Base-by-base conservation (phyloP, 768 basidiomycete genomes). In the Mycena albidolilacea region DNA sequence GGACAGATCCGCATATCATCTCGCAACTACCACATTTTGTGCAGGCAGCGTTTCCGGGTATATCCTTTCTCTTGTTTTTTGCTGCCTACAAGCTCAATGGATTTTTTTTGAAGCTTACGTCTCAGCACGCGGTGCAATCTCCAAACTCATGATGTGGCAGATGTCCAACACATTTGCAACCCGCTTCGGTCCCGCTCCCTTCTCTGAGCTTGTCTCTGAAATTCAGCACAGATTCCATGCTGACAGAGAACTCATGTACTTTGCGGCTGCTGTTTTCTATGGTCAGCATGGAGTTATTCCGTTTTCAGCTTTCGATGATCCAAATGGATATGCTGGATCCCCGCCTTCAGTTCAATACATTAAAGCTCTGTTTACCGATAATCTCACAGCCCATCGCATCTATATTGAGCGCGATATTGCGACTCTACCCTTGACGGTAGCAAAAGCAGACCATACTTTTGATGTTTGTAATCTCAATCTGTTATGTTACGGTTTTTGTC, bases 1-100 rank as follows among this genome's bases (percentile, higher is more conserved):
- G 67, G 3, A 70, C 68, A 0, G 64, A 70, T 39, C 75, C 75
- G 0, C 61, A 64, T 21, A 76, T 76, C 9, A 52, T 76, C 30
- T 35, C 43, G 4, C 75, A 73, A 50, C 64, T 73, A 3, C 72
- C 75, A 43, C 57, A 59, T 3, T 50, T 37, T 54, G 55, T 70
- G 14, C 72, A 73, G 41, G 68, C 30, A 2, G 72, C 67, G 0
- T 62, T 62, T 10, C 61, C 61, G 14, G 61, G 61, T 62, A 62
- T 5, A 1, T 60, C 8, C 2, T 55, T 52, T 52, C 2, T 48
- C 5, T 48, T 10, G 17, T 48, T 48, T 48, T 30, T 30, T 30
- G 30, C 30, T 30, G 30, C 30, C 30, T 30, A 30, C 30, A 30
- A 30, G 30, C 30, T 30, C 30, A 30, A 1, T 30, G 30, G 30